phyloP scores from a whole-genome alignment of 148 eudicot species.

The Amaranthus palmeri region DNA sequence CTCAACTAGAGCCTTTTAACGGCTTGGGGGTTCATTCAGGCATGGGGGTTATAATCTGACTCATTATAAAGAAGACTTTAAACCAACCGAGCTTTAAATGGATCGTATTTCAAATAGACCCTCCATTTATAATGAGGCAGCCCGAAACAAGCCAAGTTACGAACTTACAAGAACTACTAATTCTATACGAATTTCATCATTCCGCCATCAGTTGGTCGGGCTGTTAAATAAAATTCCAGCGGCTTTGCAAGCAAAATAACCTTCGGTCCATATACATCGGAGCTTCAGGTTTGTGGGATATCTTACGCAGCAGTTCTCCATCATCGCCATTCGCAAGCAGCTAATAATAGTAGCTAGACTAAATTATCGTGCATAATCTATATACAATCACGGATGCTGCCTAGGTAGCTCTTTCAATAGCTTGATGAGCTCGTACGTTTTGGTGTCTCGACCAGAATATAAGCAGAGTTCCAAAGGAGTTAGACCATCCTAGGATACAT shows the following conservation, averaged over 20 bases:
- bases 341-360: background rate
- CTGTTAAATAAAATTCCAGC: too few species aligned
- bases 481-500: constrained; percentile 54
- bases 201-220: background rate
- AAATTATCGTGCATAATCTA: background rate
- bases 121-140: too few species aligned
- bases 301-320: background rate
- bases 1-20: too few species aligned
- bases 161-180: background rate
- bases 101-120: too few species aligned
- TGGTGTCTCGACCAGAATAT: constrained; percentile 58
- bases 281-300: background rate
- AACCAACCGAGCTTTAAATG: too few species aligned
- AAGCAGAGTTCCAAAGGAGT: constrained; percentile 79
- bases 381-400: constrained; percentile 22
- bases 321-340: background rate
- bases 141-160: too few species aligned
- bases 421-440: constrained; percentile 78
- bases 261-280: background rate
- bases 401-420: constrained; percentile 56
- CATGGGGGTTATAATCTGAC: too few species aligned
- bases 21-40: too few species aligned
- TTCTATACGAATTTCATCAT: background rate
- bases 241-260: background rate
- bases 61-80: too few species aligned